Conservation (phyloP, 139 green algal genomes). For the Diplosphaera chodatii region DNA sequence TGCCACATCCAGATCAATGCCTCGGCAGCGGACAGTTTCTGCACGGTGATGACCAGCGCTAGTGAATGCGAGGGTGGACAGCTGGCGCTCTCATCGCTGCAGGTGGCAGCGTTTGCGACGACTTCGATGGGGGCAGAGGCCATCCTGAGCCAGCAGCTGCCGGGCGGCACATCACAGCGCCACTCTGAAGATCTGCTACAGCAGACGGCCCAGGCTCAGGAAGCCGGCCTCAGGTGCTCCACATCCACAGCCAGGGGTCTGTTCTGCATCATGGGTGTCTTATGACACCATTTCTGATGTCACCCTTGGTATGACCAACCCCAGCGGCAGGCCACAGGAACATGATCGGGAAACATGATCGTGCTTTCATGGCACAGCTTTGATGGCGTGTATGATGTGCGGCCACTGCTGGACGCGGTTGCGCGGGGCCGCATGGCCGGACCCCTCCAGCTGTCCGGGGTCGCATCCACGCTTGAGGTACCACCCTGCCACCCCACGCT, state of each 20-base stretch:
- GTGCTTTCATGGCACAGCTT: conserved; percentile 19
- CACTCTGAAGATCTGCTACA: conserved; percentile 59
- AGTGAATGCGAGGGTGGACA: too few species aligned
- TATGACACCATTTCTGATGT: too few species aligned
- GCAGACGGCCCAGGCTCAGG: conserved; percentile 60
- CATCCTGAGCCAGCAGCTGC: conserved; percentile 17
- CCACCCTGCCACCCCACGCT: too few species aligned
- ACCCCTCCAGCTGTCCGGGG: conserved; percentile 55
- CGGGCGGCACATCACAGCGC: conserved; percentile 32
- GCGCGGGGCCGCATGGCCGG: conserved; percentile 19
- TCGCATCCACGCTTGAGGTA: conserved; percentile 55
- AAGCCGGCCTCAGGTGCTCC: conserved; percentile 21
- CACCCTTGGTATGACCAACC: too few species aligned
- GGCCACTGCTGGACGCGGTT: conserved; percentile 41
- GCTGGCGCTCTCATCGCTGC: too few species aligned
- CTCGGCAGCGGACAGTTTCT: too few species aligned
- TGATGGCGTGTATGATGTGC: conserved; percentile 46
- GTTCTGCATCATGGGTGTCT: too few species aligned
- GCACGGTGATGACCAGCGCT: too few species aligned
- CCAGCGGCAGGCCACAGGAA: too few species aligned
- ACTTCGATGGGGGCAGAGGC: conserved; percentile 56
- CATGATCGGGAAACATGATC: too few species aligned
- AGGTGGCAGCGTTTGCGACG: conserved; percentile 69
- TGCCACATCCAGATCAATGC: too few species aligned
- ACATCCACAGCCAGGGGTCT: background rate